These are phyloP conservation scores for Fusarium subtropicale DNA, from an alignment of 2,329 filamentous ascomycete genomes.

Conservation along the genomic window DNA sequence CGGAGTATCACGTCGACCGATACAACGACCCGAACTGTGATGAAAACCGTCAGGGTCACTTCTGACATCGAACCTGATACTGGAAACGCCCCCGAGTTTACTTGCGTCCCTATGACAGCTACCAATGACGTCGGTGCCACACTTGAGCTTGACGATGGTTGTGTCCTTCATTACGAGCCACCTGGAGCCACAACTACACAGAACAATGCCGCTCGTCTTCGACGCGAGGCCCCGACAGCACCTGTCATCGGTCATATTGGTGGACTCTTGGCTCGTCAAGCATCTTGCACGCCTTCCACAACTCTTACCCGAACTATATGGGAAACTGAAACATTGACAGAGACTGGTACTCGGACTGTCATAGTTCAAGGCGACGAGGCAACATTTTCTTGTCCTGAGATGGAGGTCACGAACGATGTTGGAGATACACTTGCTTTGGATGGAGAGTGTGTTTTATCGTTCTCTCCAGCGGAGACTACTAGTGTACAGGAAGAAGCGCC, in stretches of 20 bases:
- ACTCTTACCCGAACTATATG: neutral
- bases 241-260: fast-evolving
- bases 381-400: slow-evolving; percentile 17
- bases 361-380: slow-evolving; percentile 1
- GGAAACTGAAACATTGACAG: neutral
- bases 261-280: neutral
- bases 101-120: slow-evolving; percentile 8
- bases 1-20: slow-evolving; percentile 3
- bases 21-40: slow-evolving; percentile 6
- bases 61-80: slow-evolving; percentile 17
- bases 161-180: slow-evolving; percentile 7
- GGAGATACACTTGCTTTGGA: slow-evolving; percentile 6
- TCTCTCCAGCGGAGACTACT: neutral
- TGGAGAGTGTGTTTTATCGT: slow-evolving; percentile 6
- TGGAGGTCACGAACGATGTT: slow-evolving; percentile 16
- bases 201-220: neutral
- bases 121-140: slow-evolving; percentile 1
- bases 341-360: slow-evolving; percentile 1
- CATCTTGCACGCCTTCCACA: neutral
- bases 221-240: neutral
- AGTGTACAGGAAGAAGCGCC: neutral
- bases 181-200: neutral
- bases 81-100: slow-evolving; percentile 15
- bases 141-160: slow-evolving; percentile 9
- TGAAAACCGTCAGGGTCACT: slow-evolving; percentile 7